Percentiles rank a stretch among this genome's conserved stretches.
phyloP scores from a whole-genome alignment of 352 stramenopile species.

The Pythium vanterpoolii region DNA sequence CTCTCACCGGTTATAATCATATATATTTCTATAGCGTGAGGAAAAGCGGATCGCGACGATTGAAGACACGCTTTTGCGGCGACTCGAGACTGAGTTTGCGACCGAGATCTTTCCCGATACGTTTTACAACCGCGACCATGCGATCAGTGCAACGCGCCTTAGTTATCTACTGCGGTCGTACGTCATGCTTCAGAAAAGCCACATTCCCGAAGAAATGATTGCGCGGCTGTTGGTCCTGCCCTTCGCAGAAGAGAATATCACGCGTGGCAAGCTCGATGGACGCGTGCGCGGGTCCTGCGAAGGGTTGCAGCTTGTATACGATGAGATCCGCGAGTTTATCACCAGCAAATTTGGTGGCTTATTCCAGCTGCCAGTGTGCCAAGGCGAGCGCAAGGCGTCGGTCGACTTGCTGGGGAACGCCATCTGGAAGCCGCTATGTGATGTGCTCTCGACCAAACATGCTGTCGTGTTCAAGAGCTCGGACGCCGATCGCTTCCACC shows the following conservation, averaged over 20 bases:
- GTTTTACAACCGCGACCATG: conserved; percentile 82
- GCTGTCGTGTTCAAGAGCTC: conserved; percentile 80
- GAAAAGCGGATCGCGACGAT: conserved; percentile 67
- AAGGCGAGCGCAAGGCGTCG: conserved; percentile 58
- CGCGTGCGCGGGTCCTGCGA: conserved; percentile 71
- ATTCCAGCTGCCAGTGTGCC: conserved; percentile 59
- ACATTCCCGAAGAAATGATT: conserved; percentile 84
- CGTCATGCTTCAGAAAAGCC: conserved; percentile 65
- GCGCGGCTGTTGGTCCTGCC: conserved; percentile 67
- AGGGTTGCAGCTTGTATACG: conserved; percentile 67
- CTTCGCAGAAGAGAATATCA: conserved; percentile 77
- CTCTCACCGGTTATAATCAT: conserved; percentile 22
- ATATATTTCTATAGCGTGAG: conserved; percentile 27
- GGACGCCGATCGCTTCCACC: conserved; percentile 74
- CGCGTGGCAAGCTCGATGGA: conserved; percentile 72
- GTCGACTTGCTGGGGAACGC: conserved; percentile 80
- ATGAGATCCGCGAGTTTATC: conserved; percentile 71
- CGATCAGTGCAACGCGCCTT: conserved; percentile 56
- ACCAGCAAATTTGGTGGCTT: conserved; percentile 60
- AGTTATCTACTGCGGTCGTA: conserved; percentile 76
- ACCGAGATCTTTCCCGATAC: conserved; percentile 86
- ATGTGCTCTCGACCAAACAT: conserved; percentile 66
- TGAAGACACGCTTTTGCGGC: conserved; percentile 66
- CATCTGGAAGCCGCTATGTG: conserved; percentile 77
- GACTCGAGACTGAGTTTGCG: conserved; percentile 81